Evolutionary conservation across 257 asterid species (phyloP), one percentile per base, ranked within the genome.

Genomic region (Fraxinus americana): DNA sequence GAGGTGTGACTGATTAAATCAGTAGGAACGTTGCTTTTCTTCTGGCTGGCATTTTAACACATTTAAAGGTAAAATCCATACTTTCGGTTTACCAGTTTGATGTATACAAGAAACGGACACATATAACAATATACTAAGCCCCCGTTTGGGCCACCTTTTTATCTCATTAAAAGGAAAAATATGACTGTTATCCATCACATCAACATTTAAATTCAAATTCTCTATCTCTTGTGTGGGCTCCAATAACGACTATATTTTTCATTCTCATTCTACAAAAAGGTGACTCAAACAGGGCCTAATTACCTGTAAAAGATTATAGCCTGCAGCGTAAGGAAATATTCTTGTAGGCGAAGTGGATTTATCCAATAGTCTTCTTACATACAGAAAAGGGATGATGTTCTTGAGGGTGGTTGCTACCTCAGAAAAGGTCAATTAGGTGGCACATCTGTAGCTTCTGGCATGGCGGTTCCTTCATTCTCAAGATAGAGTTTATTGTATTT

Each of bases 21-120:
- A 10, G 97, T 91, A 25, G 97, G 90, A 12, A 92, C 45, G 91
- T 69, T 2, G 97, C 97, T 79, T 92, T 94, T 66, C 98, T 94
- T 43, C 97, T 83, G 9, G 88, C 91, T 0, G 97, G 97, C 16
- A 91, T 94, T 68, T 81, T 92, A 0, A 87, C 90, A 29, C 25
- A 63, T 11, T 25, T 23, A 11, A 29, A 72, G 1, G 16, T 27
- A 48, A 52, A 41, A 17, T 0, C 38, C 39, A 36, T 13, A 52
- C 34, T 0, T 1, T 10, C 48, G 9, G 13, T 41, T 41, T 41
- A 8, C 48, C 52, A 43, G 19, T 43, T 39, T 9, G 54, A 48
- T 13, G 54, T 2, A n/a, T n/a, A 54, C 25, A 54, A 54, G 27
- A 17, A 17, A 54, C 65, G 7, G 0, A 2, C 65, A 38, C 41